These are phyloP conservation scores for Mycosphaerella sp. DNA, from an alignment of 2,329 filamentous ascomycete genomes.

Conservation along the genomic window DNA sequence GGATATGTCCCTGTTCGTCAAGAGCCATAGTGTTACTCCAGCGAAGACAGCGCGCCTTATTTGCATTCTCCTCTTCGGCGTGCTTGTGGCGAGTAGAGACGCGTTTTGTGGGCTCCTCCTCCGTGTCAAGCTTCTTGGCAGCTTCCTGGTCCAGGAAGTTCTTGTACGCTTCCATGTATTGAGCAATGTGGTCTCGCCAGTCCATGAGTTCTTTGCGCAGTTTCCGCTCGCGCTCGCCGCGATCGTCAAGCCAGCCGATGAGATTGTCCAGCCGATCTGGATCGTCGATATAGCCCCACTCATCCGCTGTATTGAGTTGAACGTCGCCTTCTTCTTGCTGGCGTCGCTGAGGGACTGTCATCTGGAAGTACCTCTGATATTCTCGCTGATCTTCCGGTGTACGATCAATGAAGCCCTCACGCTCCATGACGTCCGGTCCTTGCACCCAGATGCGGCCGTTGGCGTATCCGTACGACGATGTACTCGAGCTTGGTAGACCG, in stretches of 20 bases:
- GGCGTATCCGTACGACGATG: conserved; percentile 77
- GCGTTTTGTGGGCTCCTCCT: conserved; percentile 44
- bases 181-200: conserved; percentile 65
- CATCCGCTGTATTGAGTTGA: conserved; percentile 64
- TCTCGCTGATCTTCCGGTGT: conserved; percentile 62
- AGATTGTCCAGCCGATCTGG: conserved; percentile 70
- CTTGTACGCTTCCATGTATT: conserved; percentile 55
- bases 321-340: conserved; percentile 76
- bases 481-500: conserved; percentile 81
- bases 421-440: conserved; percentile 83
- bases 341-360: conserved; percentile 81
- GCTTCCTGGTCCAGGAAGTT: conserved; percentile 42
- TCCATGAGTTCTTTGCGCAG: conserved; percentile 76
- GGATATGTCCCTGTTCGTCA: conserved; percentile 28
- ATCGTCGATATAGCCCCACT: conserved; percentile 91
- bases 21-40: conserved; percentile 61
- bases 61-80: conserved; percentile 48
- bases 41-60: conserved; percentile 53
- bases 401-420: conserved; percentile 78
- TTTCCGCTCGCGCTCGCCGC: conserved; percentile 78
- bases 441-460: conserved; percentile 97
- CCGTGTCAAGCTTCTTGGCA: conserved; percentile 44
- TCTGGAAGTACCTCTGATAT: conserved; percentile 69
- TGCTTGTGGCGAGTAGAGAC: conserved; percentile 59
- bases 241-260: conserved; percentile 80